phyloP scores from a whole-genome alignment of 1,139 yeast species.

The Pichia sp. region DNA sequence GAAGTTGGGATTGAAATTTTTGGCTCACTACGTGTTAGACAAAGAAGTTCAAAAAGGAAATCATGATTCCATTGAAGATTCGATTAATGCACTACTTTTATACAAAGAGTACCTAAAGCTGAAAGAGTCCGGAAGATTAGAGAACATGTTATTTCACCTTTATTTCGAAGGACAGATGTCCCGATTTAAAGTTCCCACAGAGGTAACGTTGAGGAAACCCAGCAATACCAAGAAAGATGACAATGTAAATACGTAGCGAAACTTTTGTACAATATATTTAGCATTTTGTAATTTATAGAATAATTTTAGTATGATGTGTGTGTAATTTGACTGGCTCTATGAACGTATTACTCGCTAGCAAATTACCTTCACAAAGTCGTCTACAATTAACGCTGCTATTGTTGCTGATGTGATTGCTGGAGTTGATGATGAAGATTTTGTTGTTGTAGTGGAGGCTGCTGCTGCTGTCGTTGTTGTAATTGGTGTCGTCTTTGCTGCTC shows the following conservation, averaged over 20 bases:
- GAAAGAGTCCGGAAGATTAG: constrained; percentile 54
- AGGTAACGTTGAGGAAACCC: constrained; percentile 9
- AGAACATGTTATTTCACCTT: constrained; percentile 55
- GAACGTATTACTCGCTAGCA: background rate
- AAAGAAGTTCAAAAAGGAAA: constrained; percentile 85
- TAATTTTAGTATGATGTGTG: background rate
- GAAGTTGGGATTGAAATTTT: constrained; percentile 78
- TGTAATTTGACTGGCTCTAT: background rate
- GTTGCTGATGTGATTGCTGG: constrained; percentile 6
- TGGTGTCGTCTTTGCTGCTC: constrained; percentile 3
- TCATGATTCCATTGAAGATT: constrained; percentile 97
- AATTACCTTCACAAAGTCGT: too few species aligned
- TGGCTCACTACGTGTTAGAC: constrained; percentile 74
- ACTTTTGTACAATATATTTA: constrained; percentile 5
- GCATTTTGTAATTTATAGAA: constrained; percentile 2
- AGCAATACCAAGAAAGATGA: background rate
- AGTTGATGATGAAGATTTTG: constrained; percentile 1
- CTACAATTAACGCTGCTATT: background rate
- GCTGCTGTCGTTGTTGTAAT: constrained; percentile 5
- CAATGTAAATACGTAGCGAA: background rate
- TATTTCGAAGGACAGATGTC: constrained; percentile 70
- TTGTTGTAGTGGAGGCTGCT: background rate
- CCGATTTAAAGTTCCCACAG: constrained; percentile 56
- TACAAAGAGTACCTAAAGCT: constrained; percentile 70
- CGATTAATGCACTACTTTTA: constrained; percentile 74